Conservation (phyloP, 1,139 yeast genomes). For the Pichia sp. region DNA sequence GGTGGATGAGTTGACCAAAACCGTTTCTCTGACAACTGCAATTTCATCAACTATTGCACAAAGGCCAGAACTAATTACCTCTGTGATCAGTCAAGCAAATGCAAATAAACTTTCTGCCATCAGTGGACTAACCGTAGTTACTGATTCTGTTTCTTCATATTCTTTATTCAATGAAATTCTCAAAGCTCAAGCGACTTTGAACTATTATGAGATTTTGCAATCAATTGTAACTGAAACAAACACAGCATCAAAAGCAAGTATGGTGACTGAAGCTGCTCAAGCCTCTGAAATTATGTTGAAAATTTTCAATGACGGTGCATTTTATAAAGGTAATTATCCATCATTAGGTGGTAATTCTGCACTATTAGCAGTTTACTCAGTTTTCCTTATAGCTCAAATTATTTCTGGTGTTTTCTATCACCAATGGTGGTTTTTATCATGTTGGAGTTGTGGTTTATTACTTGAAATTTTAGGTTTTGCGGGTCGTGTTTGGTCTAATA, state of each 20-base stretch:
- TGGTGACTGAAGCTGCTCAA: slow-evolving; percentile 31
- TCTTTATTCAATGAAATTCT: slow-evolving; percentile 25
- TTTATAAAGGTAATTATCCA: slow-evolving; percentile 39
- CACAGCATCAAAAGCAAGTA: slow-evolving; percentile 26
- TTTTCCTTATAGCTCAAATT: slow-evolving; percentile 37
- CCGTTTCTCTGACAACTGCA: slow-evolving; percentile 16
- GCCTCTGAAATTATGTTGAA: slow-evolving; percentile 31
- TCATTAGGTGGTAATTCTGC: slow-evolving; percentile 43
- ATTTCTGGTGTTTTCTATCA: slow-evolving; percentile 39
- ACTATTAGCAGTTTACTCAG: slow-evolving; percentile 42
- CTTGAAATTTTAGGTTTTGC: slow-evolving; percentile 68
- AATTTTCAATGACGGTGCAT: slow-evolving; percentile 26
- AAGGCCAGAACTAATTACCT: slow-evolving; percentile 16
- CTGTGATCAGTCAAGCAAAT: slow-evolving; percentile 14
- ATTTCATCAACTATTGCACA: slow-evolving; percentile 14
- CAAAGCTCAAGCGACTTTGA: slow-evolving; percentile 37
- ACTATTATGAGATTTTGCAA: slow-evolving; percentile 31
- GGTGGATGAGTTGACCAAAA: slow-evolving; percentile 4
- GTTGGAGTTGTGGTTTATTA: slow-evolving; percentile 54
- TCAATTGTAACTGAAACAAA: slow-evolving; percentile 39
- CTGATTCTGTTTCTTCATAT: slow-evolving; percentile 16
- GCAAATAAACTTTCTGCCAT: slow-evolving; percentile 4
- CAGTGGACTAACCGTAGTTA: slow-evolving; percentile 23
- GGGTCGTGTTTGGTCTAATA: slow-evolving; percentile 47
- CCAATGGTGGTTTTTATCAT: slow-evolving; percentile 69